Base-by-base conservation (phyloP, 768 basidiomycete genomes). In the Cytidiella melzeri region DNA sequence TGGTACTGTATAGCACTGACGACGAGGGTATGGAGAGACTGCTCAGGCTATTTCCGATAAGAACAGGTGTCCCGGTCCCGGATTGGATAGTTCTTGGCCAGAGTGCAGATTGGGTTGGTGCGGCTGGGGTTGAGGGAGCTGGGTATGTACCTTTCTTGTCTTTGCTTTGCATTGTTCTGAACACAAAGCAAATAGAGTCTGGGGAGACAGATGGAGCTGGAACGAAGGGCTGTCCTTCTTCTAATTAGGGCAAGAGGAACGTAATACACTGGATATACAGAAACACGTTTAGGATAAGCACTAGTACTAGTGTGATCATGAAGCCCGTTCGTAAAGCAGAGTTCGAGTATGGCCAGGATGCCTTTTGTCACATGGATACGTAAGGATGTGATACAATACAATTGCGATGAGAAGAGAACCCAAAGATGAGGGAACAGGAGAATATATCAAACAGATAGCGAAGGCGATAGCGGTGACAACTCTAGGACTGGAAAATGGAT, bases 381-480 rank as follows among this genome's bases (percentile, higher is more conserved):
- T 56, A 63, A 72, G 70, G 69, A 78, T 75, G 69, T 84, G 80
- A 74, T 88, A 89, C 85, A 88, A 83, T 88, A 89, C 87, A 88
- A 76, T 85, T 77, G 78, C 76, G 74, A 72, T 72, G 63, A 63
- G 59, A 63, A 59, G 55, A 61, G 68, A 73, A 70, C 65, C 68
- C 61, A 64, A 64, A 67, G 74, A 74, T 73, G 76, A 81, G 76
- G 75, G 73, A 75, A 62, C 54, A 55, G 56, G 57, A 45, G 59
- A 76, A 84, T 84, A 82, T 77, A 77, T 76, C 77, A 75, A 72
- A 83, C 71, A 87, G 83, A 88, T 87, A 85, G 83, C 83, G 75
- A 79, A 52, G 56, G 55, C 67, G 63, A 81, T 72, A 80, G 73
- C 74, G 64, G 48, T 61, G 70, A 68, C 72, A 74, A 34, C 69